Evolutionary conservation across 768 basidiomycete species (phyloP).

Genomic region (Boletus vinaceobasis): DNA sequence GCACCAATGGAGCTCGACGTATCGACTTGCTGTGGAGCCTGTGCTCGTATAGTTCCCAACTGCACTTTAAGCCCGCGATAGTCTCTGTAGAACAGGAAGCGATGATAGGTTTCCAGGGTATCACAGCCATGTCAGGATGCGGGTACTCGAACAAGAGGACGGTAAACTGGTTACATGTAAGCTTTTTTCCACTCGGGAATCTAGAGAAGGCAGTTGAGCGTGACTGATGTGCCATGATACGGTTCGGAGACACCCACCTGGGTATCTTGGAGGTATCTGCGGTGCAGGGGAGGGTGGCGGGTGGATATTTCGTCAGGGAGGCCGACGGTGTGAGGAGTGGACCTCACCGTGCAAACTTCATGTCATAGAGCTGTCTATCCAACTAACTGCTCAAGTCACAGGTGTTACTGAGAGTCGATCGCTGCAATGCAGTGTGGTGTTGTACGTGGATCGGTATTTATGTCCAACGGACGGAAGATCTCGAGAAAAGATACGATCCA

Average conservation of each 20-base stretch:
- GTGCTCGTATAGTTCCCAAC: constrained; percentile 51
- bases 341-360: constrained; percentile 61
- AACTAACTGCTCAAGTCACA: too few relatives aligned
- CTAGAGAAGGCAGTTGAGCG: constrained; percentile 33
- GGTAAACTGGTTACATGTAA: constrained; percentile 19
- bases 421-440: too few relatives aligned
- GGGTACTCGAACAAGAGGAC: not conserved
- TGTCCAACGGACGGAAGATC: too few relatives aligned
- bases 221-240: not conserved
- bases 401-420: too few relatives aligned
- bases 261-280: constrained; percentile 64
- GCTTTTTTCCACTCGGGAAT: constrained; percentile 55
- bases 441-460: too few relatives aligned
- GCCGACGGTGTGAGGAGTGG: not conserved
- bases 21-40: constrained; percentile 21
- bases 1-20: not conserved
- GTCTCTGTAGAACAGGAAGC: constrained; percentile 43
- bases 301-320: not conserved
- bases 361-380: constrained; percentile 17
- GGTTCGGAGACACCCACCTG: constrained; percentile 42
- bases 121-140: not conserved
- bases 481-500: not conserved
- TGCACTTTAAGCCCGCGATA: constrained; percentile 75
- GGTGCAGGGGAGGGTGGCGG: not conserved
- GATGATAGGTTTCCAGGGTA: too few relatives aligned